Evolutionary conservation across 768 basidiomycete genomes (phyloP), one percentile per base, ranked within the genome.

Genomic region (Auriculariales sp.): DNA sequence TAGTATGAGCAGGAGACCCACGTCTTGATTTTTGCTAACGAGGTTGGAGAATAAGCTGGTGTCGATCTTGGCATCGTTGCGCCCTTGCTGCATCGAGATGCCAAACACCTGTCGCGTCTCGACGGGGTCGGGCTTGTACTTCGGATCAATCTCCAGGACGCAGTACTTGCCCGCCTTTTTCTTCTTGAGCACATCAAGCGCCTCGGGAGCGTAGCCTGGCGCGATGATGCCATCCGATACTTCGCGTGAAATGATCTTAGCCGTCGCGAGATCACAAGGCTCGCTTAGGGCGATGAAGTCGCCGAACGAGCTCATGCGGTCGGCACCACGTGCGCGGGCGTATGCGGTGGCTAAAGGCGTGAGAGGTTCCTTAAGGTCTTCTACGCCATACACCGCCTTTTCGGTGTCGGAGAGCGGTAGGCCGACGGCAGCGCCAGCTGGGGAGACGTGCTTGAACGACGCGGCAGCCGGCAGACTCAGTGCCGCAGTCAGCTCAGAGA

Each of bases 121-220:
- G 19, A 83, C 64, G 46, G 76, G 77, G 6, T 78, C 69, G 6
- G 95, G 94, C 6, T 68, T 70, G 64, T 90, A 99, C 12, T 64
- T 66, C 6, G 91, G 82, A 62, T 98, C 86, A 65, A 98, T 94
- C 93, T 95, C 75, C 12, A 99, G 77, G 12, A 99, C 90, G 58
- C 94, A 98, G 69, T 99, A 99, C 64, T 98, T 99, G 28, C 95
- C 95, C 12, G 77, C 89, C 69, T 99, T 99, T 75, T 99, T 99
- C 73, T 93, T 97, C 45, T 73, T 73, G 35, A 99, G 71, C 28
- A 95, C 74, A 42, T 94, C 93, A 6, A 98, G 73, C 0, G 95
- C 95, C 57, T 90, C 88, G 0, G 72, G 65, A 19, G 81, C 74
- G 62, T 93, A 99, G 35, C 91, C 92, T 1, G 95, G 94, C 2